These are phyloP conservation scores for Tolypocladium tropicale DNA, from an alignment of 2,329 filamentous ascomycete genomes.

Conservation along the genomic window DNA sequence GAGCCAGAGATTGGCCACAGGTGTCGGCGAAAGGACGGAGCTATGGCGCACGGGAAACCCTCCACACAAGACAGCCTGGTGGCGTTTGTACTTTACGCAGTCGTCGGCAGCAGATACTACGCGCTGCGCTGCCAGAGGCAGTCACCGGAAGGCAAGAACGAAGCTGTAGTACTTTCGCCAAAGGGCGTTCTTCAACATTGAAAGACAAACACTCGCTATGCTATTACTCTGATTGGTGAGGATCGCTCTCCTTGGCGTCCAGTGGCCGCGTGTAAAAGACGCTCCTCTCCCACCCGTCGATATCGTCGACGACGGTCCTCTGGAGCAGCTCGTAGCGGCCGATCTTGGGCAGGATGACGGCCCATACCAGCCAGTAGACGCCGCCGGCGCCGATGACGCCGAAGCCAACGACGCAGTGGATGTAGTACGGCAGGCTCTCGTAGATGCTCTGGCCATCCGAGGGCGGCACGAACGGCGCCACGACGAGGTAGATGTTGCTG, in stretches of 20 bases:
- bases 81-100: too few species aligned
- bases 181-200: not conserved
- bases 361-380: conserved; percentile 48
- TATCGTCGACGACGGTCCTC: conserved; percentile 40
- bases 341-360: conserved; percentile 38
- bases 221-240: not conserved
- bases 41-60: too few species aligned
- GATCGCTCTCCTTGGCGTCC: not conserved
- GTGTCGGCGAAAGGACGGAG: too few species aligned
- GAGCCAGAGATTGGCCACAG: too few species aligned
- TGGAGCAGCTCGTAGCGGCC: conserved; percentile 46
- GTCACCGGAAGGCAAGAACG: too few species aligned
- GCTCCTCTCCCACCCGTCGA: conserved; percentile 53
- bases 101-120: too few species aligned
- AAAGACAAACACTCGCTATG: not conserved
- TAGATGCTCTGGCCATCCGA: conserved; percentile 41
- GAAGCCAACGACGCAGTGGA: conserved; percentile 47
- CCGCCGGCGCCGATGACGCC: conserved; percentile 41
- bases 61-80: too few species aligned
- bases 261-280: conserved; percentile 37
- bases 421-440: conserved; percentile 42
- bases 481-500: conserved; percentile 50
- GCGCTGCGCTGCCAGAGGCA: too few species aligned
- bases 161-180: not conserved
- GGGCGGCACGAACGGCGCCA: conserved; percentile 49